Evolutionary conservation across 768 basidiomycete species (phyloP).

Genomic region (Suillus bovinus): DNA sequence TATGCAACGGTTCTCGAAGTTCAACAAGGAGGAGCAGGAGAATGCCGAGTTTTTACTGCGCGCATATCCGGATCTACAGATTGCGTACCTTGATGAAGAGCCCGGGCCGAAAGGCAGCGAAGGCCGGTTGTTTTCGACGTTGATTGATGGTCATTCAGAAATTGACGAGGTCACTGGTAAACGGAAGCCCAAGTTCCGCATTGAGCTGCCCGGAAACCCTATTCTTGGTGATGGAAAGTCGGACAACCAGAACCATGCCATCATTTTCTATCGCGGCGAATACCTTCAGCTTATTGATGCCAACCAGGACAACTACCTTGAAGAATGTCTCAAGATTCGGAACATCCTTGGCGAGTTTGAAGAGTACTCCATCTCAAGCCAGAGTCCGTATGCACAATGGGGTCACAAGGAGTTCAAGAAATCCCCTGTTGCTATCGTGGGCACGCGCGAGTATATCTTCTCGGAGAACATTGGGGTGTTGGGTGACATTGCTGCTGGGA

Average conservation of each 20-base stretch:
- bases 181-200: conserved; percentile 94
- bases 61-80: conserved; percentile 97
- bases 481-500: conserved; percentile 98
- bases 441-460: conserved; percentile 99
- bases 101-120: conserved; percentile 87
- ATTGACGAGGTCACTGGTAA: conserved; percentile 85
- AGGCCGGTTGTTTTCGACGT: conserved; percentile 83
- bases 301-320: conserved; percentile 99
- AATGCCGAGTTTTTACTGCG: conserved; percentile 97
- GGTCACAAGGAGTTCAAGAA: conserved; percentile 91
- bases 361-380: conserved; percentile 85
- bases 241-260: conserved; percentile 99
- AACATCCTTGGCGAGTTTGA: conserved; percentile 98
- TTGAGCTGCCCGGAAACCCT: conserved; percentile 97
- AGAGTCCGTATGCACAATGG: conserved; percentile 96
- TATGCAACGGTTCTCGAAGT: conserved; percentile 99
- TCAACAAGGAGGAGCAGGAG: conserved; percentile 98
- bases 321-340: conserved; percentile 98
- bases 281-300: conserved; percentile 99
- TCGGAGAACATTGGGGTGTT: conserved; percentile 99
- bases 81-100: conserved; percentile 97
- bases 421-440: conserved; percentile 94
- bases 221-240: conserved; percentile 99
- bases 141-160: conserved; percentile 98
- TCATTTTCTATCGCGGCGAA: conserved; percentile 98